A percentile compares a stretch with the other conserved stretches of the same genome.
phyloP scores from a whole-genome alignment of 306 rosid species.

The Casuarina glauca region DNA sequence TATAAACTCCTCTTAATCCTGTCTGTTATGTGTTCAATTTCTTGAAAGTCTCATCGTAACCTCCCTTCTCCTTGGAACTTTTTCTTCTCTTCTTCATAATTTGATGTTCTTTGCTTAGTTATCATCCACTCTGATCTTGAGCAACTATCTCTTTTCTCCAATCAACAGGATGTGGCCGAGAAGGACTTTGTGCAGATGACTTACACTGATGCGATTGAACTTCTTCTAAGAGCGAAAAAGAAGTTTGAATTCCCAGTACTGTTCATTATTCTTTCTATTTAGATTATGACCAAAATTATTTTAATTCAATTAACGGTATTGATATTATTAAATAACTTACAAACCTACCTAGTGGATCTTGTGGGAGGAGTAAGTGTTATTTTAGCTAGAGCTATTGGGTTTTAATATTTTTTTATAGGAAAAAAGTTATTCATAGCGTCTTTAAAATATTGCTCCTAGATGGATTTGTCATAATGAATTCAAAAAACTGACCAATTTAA shows the following conservation, averaged over 20 bases:
- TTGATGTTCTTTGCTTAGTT: constrained; percentile 14
- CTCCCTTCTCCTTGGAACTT: not conserved
- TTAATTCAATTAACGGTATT: not conserved
- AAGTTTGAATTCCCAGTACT: constrained; percentile 94
- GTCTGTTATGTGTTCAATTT: constrained; percentile 28
- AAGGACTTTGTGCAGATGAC: constrained; percentile 79
- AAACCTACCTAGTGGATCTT: not conserved
- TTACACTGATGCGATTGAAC: constrained; percentile 84
- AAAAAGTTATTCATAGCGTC: not conserved
- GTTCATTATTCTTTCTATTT: constrained; percentile 6
- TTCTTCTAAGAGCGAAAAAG: constrained; percentile 73
- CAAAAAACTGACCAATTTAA: not conserved
- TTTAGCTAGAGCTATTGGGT: not conserved
- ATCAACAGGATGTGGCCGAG: constrained; percentile 72
- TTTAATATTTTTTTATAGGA: not conserved
- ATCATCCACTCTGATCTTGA: constrained; percentile 1
- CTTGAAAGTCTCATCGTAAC: not conserved
- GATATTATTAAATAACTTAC: not conserved
- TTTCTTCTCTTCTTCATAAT: constrained; percentile 7
- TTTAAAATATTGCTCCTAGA: not conserved
- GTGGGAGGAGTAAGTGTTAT: not conserved
- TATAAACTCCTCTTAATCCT: constrained; percentile 50
- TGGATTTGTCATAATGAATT: not conserved
- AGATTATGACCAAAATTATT: not conserved
- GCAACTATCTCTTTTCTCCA: constrained; percentile 21